Percentiles rank a stretch among this genome's conserved stretches.
These are phyloP conservation scores for Debaryomyces singareniensis DNA, from an alignment of 1,139 yeast species.

Conservation along the genomic window DNA sequence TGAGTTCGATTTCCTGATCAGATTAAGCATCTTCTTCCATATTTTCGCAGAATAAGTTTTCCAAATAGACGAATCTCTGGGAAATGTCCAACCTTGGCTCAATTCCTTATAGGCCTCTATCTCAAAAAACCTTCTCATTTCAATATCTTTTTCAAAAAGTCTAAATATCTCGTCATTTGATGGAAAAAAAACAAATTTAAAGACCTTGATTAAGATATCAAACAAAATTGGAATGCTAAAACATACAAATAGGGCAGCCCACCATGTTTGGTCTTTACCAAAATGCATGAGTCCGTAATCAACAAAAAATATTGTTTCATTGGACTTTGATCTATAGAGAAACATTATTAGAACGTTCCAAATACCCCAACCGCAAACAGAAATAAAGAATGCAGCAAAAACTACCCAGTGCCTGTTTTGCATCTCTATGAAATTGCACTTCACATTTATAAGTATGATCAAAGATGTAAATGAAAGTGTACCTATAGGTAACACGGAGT, in stretches of 20 bases:
- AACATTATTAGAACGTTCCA: constrained; percentile 80
- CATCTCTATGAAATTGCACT: constrained; percentile 79
- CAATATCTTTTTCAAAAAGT: constrained; percentile 64
- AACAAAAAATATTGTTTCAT: constrained; percentile 63
- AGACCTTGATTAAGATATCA: constrained; percentile 58
- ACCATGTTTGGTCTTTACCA: constrained; percentile 77
- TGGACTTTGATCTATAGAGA: constrained; percentile 52
- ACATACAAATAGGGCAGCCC: constrained; percentile 67
- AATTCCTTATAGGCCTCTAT: constrained; percentile 65
- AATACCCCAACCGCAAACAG: constrained; percentile 79
- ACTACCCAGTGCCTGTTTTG: constrained; percentile 71
- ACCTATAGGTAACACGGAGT: constrained; percentile 78
- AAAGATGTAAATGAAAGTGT: constrained; percentile 67
- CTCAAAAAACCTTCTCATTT: constrained; percentile 66
- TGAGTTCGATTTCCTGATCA: background rate
- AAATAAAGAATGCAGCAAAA: constrained; percentile 62
- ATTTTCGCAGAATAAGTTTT: constrained; percentile 5
- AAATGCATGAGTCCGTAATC: constrained; percentile 63
- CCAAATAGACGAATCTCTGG: constrained; percentile 24
- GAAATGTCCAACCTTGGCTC: constrained; percentile 76
- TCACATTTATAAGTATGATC: constrained; percentile 66
- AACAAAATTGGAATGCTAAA: constrained; percentile 53
- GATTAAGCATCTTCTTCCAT: constrained; percentile 2
- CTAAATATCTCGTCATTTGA: constrained; percentile 78
- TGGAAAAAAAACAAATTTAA: constrained; percentile 53